These are phyloP conservation scores for Sporothrix curviconia DNA, from an alignment of 2,329 filamentous ascomycete species.

Conservation along the genomic window DNA sequence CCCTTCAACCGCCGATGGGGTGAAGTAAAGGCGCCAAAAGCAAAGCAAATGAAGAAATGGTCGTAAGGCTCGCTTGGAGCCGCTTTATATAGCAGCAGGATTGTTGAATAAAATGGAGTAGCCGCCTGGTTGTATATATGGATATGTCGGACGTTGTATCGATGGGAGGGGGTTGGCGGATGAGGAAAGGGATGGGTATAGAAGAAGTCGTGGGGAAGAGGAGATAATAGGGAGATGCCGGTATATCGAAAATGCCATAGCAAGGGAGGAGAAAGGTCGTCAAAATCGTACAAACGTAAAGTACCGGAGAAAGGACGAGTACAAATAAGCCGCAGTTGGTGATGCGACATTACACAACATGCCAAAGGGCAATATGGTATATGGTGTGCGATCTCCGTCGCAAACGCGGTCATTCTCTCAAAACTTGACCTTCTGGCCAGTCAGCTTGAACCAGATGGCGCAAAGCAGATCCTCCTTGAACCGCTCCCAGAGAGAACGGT, in stretches of 20 bases:
- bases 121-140: background rate
- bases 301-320: background rate
- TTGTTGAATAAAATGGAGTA: background rate
- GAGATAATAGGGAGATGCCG: background rate
- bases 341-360: too few relatives aligned
- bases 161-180: background rate
- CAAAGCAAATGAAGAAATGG: constrained; percentile 1
- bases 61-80: background rate
- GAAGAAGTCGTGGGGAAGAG: background rate
- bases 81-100: too few relatives aligned
- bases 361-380: too few relatives aligned
- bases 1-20: background rate
- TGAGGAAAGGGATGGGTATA: background rate
- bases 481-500: constrained; percentile 72
- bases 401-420: constrained; percentile 27
- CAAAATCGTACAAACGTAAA: constrained; percentile 12
- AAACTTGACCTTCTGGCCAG: constrained; percentile 53
- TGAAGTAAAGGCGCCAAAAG: background rate
- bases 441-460: constrained; percentile 56
- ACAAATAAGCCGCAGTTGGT: background rate
- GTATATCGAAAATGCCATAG: background rate
- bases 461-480: constrained; percentile 63
- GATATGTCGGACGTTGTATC: background rate
- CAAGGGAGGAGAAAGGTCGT: constrained; percentile 6
- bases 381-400: too few relatives aligned